Percentiles rank a stretch among this genome's conserved stretches.
These are phyloP conservation scores for Pyrus hybrid DNA, from an alignment of 331 rosid genomes.

Conservation along the genomic window DNA sequence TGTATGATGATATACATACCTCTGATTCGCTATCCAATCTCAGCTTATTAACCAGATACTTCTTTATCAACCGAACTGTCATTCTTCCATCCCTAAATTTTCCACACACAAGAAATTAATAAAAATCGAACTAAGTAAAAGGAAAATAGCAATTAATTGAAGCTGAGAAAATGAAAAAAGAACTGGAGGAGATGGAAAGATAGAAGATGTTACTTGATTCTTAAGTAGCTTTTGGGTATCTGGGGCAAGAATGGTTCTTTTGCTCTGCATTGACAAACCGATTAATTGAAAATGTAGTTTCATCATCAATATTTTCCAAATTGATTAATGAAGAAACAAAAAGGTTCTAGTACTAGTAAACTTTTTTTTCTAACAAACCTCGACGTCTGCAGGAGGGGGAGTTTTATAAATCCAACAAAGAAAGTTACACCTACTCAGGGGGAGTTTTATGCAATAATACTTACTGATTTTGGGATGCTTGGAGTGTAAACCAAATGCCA, in stretches of 20 bases:
- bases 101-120: background rate
- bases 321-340: background rate
- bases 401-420: background rate
- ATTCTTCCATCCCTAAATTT: constrained; percentile 75
- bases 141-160: background rate
- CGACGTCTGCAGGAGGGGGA: background rate
- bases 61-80: constrained; percentile 83
- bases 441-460: constrained; percentile 12
- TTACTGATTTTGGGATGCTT: constrained; percentile 88
- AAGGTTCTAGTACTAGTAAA: background rate
- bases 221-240: constrained; percentile 80
- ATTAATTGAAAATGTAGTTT: background rate
- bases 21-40: constrained; percentile 84
- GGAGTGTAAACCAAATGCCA: constrained; percentile 91
- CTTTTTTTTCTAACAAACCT: background rate
- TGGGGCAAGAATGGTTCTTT: constrained; percentile 91
- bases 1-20: constrained; percentile 37
- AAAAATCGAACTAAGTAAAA: background rate
- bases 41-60: constrained; percentile 84
- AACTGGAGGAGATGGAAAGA: background rate
- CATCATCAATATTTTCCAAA: background rate
- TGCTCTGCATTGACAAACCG: constrained; percentile 35
- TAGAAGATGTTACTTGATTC: constrained; percentile 58
- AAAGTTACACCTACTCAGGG: background rate
- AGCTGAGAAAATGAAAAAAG: background rate